phyloP scores from a whole-genome alignment of 2,329 filamentous ascomycete species.

The Monosporascus sp. region DNA sequence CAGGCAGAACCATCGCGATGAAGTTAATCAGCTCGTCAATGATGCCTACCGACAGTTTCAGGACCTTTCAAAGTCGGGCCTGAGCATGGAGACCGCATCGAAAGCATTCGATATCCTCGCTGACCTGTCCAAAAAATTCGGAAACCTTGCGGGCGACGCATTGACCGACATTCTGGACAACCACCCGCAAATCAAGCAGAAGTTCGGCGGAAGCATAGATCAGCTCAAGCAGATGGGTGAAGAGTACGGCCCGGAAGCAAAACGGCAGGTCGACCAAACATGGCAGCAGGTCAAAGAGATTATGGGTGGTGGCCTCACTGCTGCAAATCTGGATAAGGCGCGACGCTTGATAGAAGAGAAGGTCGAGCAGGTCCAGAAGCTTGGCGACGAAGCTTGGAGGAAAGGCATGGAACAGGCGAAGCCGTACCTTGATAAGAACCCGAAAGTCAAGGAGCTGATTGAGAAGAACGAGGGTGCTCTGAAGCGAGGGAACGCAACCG shows the following conservation, averaged over 20 bases:
- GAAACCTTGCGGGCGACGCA: conserved; percentile 57
- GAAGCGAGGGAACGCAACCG: conserved; percentile 60
- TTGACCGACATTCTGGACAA: conserved; percentile 63
- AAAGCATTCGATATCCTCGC: conserved; percentile 58
- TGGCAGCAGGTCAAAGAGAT: conserved; percentile 63
- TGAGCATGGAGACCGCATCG: conserved; percentile 58
- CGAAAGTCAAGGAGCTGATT: conserved; percentile 66
- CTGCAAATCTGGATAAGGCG: conserved; percentile 47
- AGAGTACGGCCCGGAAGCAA: conserved; percentile 67
- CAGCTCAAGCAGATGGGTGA: conserved; percentile 66
- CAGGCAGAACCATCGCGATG: conserved; percentile 60
- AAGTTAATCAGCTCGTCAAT: conserved; percentile 63
- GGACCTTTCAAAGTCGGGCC: conserved; percentile 50
- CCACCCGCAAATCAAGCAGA: conserved; percentile 68
- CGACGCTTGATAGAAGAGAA: conserved; percentile 65
- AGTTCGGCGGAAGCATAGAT: conserved; percentile 62
- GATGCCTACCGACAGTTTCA: conserved; percentile 65
- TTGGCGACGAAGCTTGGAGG: conserved; percentile 68
- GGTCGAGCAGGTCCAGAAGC: conserved; percentile 57
- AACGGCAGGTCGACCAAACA: conserved; percentile 69
- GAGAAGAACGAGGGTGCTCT: conserved; percentile 65
- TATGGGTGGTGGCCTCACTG: conserved; percentile 54
- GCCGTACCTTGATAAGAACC: conserved; percentile 70
- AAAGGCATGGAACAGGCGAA: conserved; percentile 67
- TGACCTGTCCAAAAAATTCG: conserved; percentile 55